These are phyloP conservation scores for Escallonia herrerae DNA, from an alignment of 129 eudicot genomes.

Conservation along the genomic window DNA sequence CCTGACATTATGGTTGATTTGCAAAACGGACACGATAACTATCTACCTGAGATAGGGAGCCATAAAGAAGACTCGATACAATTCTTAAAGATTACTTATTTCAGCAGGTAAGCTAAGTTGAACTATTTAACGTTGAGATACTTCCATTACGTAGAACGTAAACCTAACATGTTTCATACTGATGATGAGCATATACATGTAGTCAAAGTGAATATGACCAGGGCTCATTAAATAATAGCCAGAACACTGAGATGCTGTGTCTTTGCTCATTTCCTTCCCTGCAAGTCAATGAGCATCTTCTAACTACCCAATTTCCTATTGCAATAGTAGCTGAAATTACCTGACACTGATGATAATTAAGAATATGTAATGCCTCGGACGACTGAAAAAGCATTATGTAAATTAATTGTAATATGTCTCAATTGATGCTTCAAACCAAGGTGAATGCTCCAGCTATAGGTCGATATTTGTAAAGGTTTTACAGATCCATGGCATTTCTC, in stretches of 20 bases:
- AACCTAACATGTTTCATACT: constrained; percentile 14
- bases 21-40: background rate
- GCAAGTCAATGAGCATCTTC: constrained; percentile 29
- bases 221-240: constrained; percentile 3
- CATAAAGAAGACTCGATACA: background rate
- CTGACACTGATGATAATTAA: no score
- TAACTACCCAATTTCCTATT: constrained; percentile 28
- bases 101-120: background rate
- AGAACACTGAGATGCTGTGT: constrained; percentile 6
- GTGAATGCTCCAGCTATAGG: no score
- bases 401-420: no score
- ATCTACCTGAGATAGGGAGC: constrained; percentile 6
- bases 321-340: constrained; percentile 10
- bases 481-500: no score
- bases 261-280: background rate
- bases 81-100: constrained; percentile 3
- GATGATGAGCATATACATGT: background rate
- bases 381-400: no score
- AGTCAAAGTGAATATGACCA: constrained; percentile 3
- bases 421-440: no score
- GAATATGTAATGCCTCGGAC: no score
- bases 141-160: constrained; percentile 5
- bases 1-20: constrained; percentile 8
- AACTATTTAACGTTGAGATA: no score
- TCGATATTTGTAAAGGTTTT: no score